Evolutionary conservation across 2,329 filamentous ascomycete genomes (phyloP), one percentile per base, ranked within the genome.

Genomic region (Mycosphaerelloides madeirae): DNA sequence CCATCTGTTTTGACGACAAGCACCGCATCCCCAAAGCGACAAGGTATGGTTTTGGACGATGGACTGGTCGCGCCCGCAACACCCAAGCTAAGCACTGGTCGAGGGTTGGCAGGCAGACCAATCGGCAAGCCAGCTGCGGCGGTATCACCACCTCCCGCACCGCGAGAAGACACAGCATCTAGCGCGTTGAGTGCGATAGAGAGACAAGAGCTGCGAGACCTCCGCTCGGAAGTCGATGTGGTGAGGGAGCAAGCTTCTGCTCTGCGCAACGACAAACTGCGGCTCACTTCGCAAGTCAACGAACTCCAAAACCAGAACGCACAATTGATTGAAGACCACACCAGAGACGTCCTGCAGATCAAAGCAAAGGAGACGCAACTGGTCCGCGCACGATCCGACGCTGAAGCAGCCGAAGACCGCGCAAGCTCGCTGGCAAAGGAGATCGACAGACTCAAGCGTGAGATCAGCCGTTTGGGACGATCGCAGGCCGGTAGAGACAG

Each of bases 321-420:
- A 18, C 85, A 93, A 52, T 75, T 98, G 28, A 98, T 98, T 49
- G 93, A 98, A 68, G 91, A 97, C 59, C 91, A 97, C 65, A 98
- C 93, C 0, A 79, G 91, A 37, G 91, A 98, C 59, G 88, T 96
- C 0, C 75, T 98, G 32, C 93, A 89, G 57, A 94, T 98, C 70
- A 97, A 97, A 66, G 93, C 93, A 12, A 98, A 98, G 68, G 93
- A 98, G 67, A 97, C 93, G 3, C 93, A 98, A 60, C 78, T 98
- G 4, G 91, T 97, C 8, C 84, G 93, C 34, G 90, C 93, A 9
- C 79, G 90, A 43, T 89, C 86, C 54, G 93, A 98, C 60, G 86
- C 85, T 25, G 91, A 97, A 65, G 82, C 87, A 0, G 87, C 90
- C 0, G 89, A 96, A 63, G 83, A 89, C 58, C 84, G 83, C 46